Evolutionary conservation across 148 eudicot species (phyloP), one percentile per base, ranked within the genome.

Genomic region (Camellia sinensis): DNA sequence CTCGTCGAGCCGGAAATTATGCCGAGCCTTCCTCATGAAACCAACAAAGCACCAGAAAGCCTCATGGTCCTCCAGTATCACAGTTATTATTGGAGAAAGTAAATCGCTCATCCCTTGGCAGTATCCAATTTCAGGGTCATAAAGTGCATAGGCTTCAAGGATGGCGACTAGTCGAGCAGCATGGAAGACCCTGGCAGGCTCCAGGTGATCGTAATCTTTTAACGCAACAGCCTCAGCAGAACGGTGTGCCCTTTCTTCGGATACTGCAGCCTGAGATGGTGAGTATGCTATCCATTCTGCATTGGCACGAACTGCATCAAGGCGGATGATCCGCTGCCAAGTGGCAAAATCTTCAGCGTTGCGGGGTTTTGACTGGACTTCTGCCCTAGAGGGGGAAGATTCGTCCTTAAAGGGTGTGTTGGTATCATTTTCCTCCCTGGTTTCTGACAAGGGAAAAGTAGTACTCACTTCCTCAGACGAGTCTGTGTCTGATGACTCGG

Each of bases 11-110:
- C 99, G 82, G 84, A 93, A 96, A 82, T 96, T 96, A 84, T 93
- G 98, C 6, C 99, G 93, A 29, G 99, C 97, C 86, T 93, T 96
- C 83, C 82, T 96, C 99, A 96, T 96, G 86, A 93, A 96, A 67
- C 98, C 99, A 19, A 91, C 97, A 54, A 96, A 96, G 79, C 99
- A 96, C 99, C 99, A 96, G 86, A 96, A 96, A 6, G 99, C 99
- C 85, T 90, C 85, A 77, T 94, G 86, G 83, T 96, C 98, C 73
- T 96, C 98, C 21, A 85, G 88, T 59, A 96, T 88, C 3, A 94
- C 92, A 22, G 94, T 44, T 53, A 96, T 88, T 48, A 96, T 96
- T 14, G 99, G 99, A 22, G 99, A 93, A 21, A 96, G 99, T 19
- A 96, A 86, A 86, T 96, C 99, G 67, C 99, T 96, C 99, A 96